Conservation (phyloP, 2,329 filamentous ascomycete genomes). For the Phaeosphaeriaceae sp. region DNA sequence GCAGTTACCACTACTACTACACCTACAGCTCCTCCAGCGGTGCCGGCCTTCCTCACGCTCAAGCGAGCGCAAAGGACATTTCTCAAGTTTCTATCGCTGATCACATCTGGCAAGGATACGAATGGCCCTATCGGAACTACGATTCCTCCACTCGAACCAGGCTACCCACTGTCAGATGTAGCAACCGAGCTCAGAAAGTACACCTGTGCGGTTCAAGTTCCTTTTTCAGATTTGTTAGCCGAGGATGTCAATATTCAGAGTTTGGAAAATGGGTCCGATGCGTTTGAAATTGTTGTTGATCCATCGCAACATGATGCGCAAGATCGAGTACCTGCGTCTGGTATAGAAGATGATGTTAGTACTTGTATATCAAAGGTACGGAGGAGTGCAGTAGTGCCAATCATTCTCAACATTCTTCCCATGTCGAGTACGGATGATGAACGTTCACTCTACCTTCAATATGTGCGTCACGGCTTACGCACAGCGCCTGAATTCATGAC, state of each 20-base stretch:
- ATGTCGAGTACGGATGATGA: slow-evolving; percentile 33
- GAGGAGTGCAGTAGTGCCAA: slow-evolving; percentile 63
- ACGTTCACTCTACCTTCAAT: slow-evolving; percentile 58
- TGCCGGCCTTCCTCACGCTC: slow-evolving; percentile 68
- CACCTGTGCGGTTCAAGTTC: slow-evolving; percentile 71
- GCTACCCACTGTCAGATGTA: slow-evolving; percentile 69
- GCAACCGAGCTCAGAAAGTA: slow-evolving; percentile 66
- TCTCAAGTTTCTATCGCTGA: slow-evolving; percentile 69
- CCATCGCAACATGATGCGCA: slow-evolving; percentile 19
- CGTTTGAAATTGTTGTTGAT: slow-evolving; percentile 67
- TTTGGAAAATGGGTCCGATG: slow-evolving; percentile 70
- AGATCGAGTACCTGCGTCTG: slow-evolving; percentile 16
- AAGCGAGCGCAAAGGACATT: slow-evolving; percentile 74
- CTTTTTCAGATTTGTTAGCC: slow-evolving; percentile 62
- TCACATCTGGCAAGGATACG: slow-evolving; percentile 59
- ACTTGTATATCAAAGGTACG: slow-evolving; percentile 66
- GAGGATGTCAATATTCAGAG: slow-evolving; percentile 66
- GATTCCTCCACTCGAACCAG: slow-evolving; percentile 65
- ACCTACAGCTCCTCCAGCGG: slow-evolving; percentile 39
- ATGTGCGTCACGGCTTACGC: slow-evolving; percentile 65
- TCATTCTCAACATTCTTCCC: slow-evolving; percentile 49
- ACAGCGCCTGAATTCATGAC: slow-evolving; percentile 67
- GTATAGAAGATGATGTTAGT: slow-evolving; percentile 57
- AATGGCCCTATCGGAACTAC: slow-evolving; percentile 20
- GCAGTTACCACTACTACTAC: slow-evolving; percentile 17